phyloP scores from a whole-genome alignment of 495 filamentous ascomycete species.

The Hypoxylon cercidicola region DNA sequence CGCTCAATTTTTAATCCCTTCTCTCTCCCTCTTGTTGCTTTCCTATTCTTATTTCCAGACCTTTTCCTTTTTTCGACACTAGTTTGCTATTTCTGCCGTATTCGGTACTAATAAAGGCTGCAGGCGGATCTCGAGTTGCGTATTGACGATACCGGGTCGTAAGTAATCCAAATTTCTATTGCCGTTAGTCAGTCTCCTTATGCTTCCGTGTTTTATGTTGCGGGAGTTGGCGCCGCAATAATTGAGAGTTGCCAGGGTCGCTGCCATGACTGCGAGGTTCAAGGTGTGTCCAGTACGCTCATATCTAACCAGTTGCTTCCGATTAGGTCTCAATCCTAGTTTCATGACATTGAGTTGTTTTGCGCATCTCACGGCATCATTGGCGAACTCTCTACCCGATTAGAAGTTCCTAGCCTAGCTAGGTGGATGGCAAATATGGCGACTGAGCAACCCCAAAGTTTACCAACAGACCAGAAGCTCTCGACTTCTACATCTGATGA shows the following conservation, averaged over 20 bases:
- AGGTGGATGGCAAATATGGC: slow-evolving; percentile 46
- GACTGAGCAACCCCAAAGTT: slow-evolving; percentile 41
- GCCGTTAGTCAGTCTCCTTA: too few species aligned
- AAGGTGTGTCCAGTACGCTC: background rate
- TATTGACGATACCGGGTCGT: too few species aligned
- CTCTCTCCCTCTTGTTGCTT: background rate
- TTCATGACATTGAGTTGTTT: background rate
- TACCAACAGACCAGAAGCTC: slow-evolving; percentile 30
- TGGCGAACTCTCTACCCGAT: background rate
- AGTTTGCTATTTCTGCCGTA: too few species aligned
- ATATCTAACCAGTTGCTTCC: slow-evolving; percentile 12
- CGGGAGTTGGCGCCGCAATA: too few species aligned
- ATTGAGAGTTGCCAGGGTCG: too few species aligned
- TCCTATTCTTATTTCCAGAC: background rate
- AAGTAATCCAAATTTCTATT: too few species aligned
- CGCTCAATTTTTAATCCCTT: background rate
- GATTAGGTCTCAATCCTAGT: background rate
- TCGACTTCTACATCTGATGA: slow-evolving; percentile 18
- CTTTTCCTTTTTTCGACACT: background rate
- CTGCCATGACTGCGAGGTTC: too few species aligned
- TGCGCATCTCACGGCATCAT: background rate
- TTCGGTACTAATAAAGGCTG: too few species aligned
- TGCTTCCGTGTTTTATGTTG: too few species aligned
- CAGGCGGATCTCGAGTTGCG: too few species aligned
- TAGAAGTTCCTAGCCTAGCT: slow-evolving; percentile 2